A percentile compares a stretch with the other conserved stretches of the same genome.
Evolutionary conservation across 768 basidiomycete genomes (phyloP).

Genomic region (Psilocybe tampanensis): DNA sequence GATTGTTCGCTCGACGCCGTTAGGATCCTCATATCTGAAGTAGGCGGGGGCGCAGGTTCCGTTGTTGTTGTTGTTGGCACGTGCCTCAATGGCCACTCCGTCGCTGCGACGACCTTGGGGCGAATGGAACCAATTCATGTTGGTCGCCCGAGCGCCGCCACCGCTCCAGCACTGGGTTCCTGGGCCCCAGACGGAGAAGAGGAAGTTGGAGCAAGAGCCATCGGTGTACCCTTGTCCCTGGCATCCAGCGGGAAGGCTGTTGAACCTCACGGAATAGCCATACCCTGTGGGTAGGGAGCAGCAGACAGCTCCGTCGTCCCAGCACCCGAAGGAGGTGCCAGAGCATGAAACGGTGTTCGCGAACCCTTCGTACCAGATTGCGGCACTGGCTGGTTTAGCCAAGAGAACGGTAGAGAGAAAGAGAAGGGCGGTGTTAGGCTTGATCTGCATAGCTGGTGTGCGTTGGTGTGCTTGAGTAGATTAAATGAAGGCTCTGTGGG

Average conservation of each 20-base stretch:
- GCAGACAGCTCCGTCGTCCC: constrained; percentile 13
- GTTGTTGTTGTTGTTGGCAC: background rate
- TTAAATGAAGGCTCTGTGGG: too few relatives aligned
- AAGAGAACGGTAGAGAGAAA: too few relatives aligned
- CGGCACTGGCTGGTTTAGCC: too few relatives aligned
- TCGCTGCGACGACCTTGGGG: background rate
- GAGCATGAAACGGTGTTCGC: constrained; percentile 14
- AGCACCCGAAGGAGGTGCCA: constrained; percentile 17
- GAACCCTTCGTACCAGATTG: constrained; percentile 4
- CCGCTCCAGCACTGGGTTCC: constrained; percentile 9
- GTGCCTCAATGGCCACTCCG: background rate
- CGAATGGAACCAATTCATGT: constrained; percentile 9
- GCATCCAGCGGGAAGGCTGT: constrained; percentile 10
- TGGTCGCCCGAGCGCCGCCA: background rate
- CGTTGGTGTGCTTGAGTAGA: too few relatives aligned
- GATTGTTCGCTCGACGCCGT: background rate
- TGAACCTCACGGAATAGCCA: constrained; percentile 17
- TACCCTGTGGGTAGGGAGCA: constrained; percentile 19
- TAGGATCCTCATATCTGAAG: background rate
- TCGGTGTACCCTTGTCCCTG: constrained; percentile 10
- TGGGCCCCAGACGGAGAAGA: constrained; percentile 5
- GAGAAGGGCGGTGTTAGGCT: too few relatives aligned
- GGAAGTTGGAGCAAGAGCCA: constrained; percentile 3
- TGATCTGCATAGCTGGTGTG: too few relatives aligned
- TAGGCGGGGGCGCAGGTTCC: background rate